Base-by-base conservation (phyloP, 176 grass and related monocot genomes). In the Poa pratensis region DNA sequence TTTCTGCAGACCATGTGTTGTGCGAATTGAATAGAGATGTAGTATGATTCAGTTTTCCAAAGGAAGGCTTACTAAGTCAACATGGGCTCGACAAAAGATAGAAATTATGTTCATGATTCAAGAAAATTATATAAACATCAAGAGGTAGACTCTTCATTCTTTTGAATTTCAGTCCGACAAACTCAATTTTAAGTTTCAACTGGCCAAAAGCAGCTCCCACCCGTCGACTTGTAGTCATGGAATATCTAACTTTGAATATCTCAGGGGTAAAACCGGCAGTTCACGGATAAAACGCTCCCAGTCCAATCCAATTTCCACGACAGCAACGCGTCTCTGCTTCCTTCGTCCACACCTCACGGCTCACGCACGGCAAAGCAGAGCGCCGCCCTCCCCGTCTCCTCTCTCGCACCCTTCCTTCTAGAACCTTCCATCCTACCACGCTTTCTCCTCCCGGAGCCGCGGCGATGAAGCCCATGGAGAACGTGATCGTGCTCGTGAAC, bases 401-500 rank as follows among this genome's bases (percentile, higher is more conserved):
- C 70, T 40, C 84, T 28, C 48, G 54, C 50, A 72, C 59, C 8
- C 46, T 42, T 9, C 48, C 52, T 78, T 84, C 69, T 84, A 71
- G 77, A 91, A 89, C 75, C 85, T 88, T 75, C 77, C 81, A 3
- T 30, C 32, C 12, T 71, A 61, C 24, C 80, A 1, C 23, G 24
- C 66, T 49, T 64, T 26, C 59, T 52, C 40, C 46, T 1, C 79
- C 63, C 74, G 4, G 55, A 24, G 72, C 79, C 18, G 80, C 30
- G 15, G 88, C 26, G 42, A 99, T 96, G 96, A 54, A 90, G 78
- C 89, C 93, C 39, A 94, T 99, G 96, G 93, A 86, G 73, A 96
- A 89, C 88, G 92, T 96, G 79, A 96, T 99, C 84, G 91, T 75
- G 80, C 88, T 95, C n/a, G 91, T 96, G 22, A 99, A 99, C 75